Evolutionary conservation across 1,284 basidiomycete genomes (phyloP), one percentile per base, ranked within the genome.

Genomic region (Fomitopsis betulina): DNA sequence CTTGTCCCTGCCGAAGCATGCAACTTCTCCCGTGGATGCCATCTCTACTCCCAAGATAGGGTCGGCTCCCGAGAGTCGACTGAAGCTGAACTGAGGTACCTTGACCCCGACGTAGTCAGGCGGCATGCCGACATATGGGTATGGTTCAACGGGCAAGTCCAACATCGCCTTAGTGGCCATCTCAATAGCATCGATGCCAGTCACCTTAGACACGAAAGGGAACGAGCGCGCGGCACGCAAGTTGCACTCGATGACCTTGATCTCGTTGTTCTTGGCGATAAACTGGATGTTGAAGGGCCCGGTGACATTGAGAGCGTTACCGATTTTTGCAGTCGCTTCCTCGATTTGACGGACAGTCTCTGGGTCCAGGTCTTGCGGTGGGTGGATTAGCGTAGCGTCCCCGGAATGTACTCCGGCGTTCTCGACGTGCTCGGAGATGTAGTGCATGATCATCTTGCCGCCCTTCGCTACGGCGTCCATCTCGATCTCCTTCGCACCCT

Each of bases 161-260:
- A 98, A 81, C 95, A 99, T 99, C 65, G 97, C 94, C 73, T 97
- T 97, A 57, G 97, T 99, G 27, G 96, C 96, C 84, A 98, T 88
- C 78, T 98, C 95, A 65, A 99, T 98, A 3, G 96, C 96, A 70
- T 99, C 96, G 65, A 98, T 83, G 37, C 95, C 95, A 6, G 96
- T 98, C 60, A 98, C 96, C 78, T 99, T 99, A 39, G 94, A 96
- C 47, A 99, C 96, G 80, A 99, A 99, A 56, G 97, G 96, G 87
- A 98, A 98, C 1, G 96, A 98, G 60, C 97, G 88, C 30, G 96
- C 96, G 2, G 97, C 97, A 61, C 96, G 94, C 40, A 99, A 81
- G 75, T 99, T 99, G 78, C 96, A 99, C 75, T 99, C 96, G 72
- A 99, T 99, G 67, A 99, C 96, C 83, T 99, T 98, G 83, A 98